These are phyloP conservation scores for Talaromyces nanjingensis DNA, from an alignment of 495 filamentous ascomycete genomes.

Conservation along the genomic window DNA sequence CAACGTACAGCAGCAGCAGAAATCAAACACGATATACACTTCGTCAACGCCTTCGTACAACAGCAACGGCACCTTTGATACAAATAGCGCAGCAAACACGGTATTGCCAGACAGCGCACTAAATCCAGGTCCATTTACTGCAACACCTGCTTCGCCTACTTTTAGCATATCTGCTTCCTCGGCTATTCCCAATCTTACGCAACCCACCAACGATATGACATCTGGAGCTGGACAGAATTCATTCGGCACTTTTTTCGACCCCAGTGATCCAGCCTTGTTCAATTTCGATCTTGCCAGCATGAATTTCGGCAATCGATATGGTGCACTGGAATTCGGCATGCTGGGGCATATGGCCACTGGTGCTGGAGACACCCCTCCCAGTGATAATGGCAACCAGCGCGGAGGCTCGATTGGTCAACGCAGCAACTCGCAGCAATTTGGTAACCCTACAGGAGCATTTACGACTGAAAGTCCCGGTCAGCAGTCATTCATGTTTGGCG, in stretches of 20 bases:
- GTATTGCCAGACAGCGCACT: slow-evolving; percentile 36
- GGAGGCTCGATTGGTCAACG: slow-evolving; percentile 37
- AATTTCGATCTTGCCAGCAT: slow-evolving; percentile 90
- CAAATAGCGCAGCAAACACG: slow-evolving; percentile 29
- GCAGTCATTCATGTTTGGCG: slow-evolving; percentile 41
- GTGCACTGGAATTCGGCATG: slow-evolving; percentile 88
- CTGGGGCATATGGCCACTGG: slow-evolving; percentile 89
- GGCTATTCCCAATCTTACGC: slow-evolving; percentile 27
- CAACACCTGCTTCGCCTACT: slow-evolving; percentile 59
- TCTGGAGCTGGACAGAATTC: slow-evolving; percentile 33
- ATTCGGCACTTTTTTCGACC: slow-evolving; percentile 70
- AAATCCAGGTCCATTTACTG: slow-evolving; percentile 40
- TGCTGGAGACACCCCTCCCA: slow-evolving; percentile 68
- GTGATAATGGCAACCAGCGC: slow-evolving; percentile 49
- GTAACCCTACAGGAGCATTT: slow-evolving; percentile 32
- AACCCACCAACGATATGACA: slow-evolving; percentile 24
- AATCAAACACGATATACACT: slow-evolving; percentile 25
- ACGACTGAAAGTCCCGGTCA: slow-evolving; percentile 36
- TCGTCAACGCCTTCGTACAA: slow-evolving; percentile 21
- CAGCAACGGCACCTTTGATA: slow-evolving; percentile 31
- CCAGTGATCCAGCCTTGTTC: slow-evolving; percentile 82
- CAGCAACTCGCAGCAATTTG: slow-evolving; percentile 40
- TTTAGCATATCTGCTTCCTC: slow-evolving; percentile 41
- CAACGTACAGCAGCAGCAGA: slow-evolving; percentile 19
- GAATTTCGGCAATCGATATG: slow-evolving; percentile 94